These are phyloP conservation scores for Hericium rajendrae DNA, from an alignment of 768 basidiomycete genomes.

Conservation along the genomic window DNA sequence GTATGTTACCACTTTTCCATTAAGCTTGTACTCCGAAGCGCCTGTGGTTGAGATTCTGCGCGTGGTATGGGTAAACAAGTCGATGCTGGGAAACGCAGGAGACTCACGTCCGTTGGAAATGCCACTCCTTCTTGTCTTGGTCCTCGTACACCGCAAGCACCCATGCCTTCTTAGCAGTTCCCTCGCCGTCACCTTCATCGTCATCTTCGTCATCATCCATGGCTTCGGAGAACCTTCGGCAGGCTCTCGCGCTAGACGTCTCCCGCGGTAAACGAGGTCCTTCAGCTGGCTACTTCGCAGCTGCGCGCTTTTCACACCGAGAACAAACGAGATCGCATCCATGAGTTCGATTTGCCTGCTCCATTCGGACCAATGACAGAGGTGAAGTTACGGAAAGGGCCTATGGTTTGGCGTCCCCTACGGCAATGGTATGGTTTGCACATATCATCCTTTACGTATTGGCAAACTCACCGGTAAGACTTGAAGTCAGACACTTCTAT, in stretches of 20 bases:
- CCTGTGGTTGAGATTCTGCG: slow-evolving; percentile 79
- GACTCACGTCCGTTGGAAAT: slow-evolving; percentile 83
- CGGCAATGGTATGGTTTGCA: background rate
- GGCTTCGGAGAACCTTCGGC: slow-evolving; percentile 28
- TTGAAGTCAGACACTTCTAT: slow-evolving; percentile 97
- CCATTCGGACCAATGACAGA: slow-evolving; percentile 98
- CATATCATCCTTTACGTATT: background rate
- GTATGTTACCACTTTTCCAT: slow-evolving; percentile 74
- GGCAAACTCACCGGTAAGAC: slow-evolving; percentile 58
- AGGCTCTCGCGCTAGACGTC: slow-evolving; percentile 47
- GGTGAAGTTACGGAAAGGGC: slow-evolving; percentile 89
- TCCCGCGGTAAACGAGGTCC: slow-evolving; percentile 93
- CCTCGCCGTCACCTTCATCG: slow-evolving; percentile 49
- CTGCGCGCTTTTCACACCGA: slow-evolving; percentile 91
- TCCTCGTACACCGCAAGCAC: slow-evolving; percentile 89
- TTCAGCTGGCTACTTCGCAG: slow-evolving; percentile 89
- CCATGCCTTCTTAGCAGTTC: slow-evolving; percentile 89
- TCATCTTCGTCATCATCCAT: slow-evolving; percentile 34
- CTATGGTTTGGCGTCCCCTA: slow-evolving; percentile 77
- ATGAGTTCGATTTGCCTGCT: slow-evolving; percentile 98
- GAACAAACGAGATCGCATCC: slow-evolving; percentile 99
- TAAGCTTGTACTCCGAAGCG: slow-evolving; percentile 85
- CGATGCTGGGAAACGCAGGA: background rate
- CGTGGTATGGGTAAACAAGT: background rate
- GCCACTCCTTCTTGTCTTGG: slow-evolving; percentile 69